Evolutionary conservation across 306 rosid genomes (phyloP).

Genomic region (Biancaea sappan): DNA sequence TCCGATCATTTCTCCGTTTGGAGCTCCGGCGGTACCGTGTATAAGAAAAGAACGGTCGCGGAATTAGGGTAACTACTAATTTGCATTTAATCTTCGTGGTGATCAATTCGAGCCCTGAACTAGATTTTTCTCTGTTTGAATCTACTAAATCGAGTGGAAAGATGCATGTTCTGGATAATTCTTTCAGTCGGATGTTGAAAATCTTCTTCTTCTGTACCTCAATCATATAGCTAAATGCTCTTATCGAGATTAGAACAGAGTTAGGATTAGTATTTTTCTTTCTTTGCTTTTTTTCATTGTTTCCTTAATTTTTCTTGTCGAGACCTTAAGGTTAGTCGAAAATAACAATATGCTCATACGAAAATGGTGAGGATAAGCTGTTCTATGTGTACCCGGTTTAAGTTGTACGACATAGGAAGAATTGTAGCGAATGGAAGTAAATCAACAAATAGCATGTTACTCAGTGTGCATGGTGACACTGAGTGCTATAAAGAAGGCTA

Average conservation of each 20-base stretch:
- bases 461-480: not conserved
- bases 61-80: constrained; percentile 40
- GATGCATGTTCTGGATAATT: not conserved
- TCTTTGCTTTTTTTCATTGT: not conserved
- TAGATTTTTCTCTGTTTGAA: not conserved
- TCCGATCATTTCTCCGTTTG: constrained; percentile 26
- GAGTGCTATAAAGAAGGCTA: not conserved
- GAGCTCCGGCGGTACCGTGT: constrained; percentile 49
- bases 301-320: not conserved
- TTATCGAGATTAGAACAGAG: too few species aligned
- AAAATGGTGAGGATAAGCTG: not conserved
- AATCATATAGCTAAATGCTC: not conserved
- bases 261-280: not conserved
- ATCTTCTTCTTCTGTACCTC: not conserved
- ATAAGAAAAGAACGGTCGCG: constrained; percentile 17
- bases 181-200: not conserved
- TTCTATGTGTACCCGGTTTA: not conserved
- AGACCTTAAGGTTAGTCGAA: not conserved
- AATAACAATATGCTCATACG: not conserved
- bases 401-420: not conserved
- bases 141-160: not conserved
- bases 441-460: not conserved
- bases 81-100: constrained; percentile 18
- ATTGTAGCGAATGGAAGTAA: not conserved
- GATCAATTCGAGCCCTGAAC: not conserved